Percentiles rank a stretch among this genome's conserved stretches.
phyloP scores from a whole-genome alignment of 2,329 filamentous ascomycete species.

The Microcera coccophila region DNA sequence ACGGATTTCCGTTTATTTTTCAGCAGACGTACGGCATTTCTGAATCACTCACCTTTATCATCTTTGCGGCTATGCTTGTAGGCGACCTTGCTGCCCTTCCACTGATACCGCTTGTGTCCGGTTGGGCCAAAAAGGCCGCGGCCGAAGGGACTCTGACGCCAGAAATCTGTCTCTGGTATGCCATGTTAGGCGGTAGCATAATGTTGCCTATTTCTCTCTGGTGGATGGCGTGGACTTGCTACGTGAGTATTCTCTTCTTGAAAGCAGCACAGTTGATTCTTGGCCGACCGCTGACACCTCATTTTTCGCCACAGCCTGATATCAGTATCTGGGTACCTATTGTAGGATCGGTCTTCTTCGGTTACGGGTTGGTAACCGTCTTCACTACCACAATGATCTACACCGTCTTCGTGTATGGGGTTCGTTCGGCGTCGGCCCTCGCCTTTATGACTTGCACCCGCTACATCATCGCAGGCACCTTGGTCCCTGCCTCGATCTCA shows the following conservation, averaged over 20 bases:
- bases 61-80: slow-evolving; percentile 42
- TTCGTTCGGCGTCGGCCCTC: slow-evolving; percentile 31
- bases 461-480: slow-evolving; percentile 31
- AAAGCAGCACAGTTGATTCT: too few species aligned
- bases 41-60: slow-evolving; percentile 40
- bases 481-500: slow-evolving; percentile 33
- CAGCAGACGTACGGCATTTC: slow-evolving; percentile 38
- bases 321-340: slow-evolving; percentile 43
- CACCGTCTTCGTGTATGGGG: slow-evolving; percentile 35
- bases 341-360: slow-evolving; percentile 40
- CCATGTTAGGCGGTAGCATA: slow-evolving; percentile 39
- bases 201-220: slow-evolving; percentile 45
- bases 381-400: slow-evolving; percentile 35
- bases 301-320: slow-evolving; percentile 32
- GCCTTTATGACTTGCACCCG: slow-evolving; percentile 30
- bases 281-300: too few species aligned
- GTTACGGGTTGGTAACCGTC: slow-evolving; percentile 36
- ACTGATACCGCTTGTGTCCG: slow-evolving; percentile 34
- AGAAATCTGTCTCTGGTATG: slow-evolving; percentile 41
- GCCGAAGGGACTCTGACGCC: slow-evolving; percentile 26
- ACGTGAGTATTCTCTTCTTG: too few species aligned
- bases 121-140: slow-evolving; percentile 17
- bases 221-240: slow-evolving; percentile 49
- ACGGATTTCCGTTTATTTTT: slow-evolving; percentile 50
- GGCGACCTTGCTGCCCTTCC: slow-evolving; percentile 36